Conservation (phyloP, 1,139 yeast species). For the Torulaspora globosa region DNA sequence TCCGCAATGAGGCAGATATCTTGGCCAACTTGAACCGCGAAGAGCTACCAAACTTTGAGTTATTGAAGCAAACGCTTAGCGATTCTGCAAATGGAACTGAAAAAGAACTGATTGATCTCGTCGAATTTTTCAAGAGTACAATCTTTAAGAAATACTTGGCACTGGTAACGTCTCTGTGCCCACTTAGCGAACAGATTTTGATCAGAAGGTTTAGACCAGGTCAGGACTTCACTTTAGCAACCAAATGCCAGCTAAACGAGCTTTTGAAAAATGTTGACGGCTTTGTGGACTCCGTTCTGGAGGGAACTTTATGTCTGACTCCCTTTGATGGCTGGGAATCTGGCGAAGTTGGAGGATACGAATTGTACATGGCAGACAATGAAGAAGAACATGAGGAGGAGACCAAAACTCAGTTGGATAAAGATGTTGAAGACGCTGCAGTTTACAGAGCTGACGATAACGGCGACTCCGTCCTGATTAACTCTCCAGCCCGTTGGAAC, state of each 20-base stretch:
- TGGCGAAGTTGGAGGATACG: slow-evolving; percentile 93
- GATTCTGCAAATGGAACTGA: slow-evolving; percentile 31
- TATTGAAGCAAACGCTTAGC: slow-evolving; percentile 36
- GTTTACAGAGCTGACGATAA: slow-evolving; percentile 50
- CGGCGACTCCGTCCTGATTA: slow-evolving; percentile 77
- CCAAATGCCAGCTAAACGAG: slow-evolving; percentile 53
- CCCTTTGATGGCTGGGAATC: slow-evolving; percentile 80
- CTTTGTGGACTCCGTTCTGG: slow-evolving; percentile 39
- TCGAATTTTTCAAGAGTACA: slow-evolving; percentile 53
- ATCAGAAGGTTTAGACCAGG: slow-evolving; percentile 93
- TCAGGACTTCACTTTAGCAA: slow-evolving; percentile 86
- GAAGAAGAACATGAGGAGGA: slow-evolving; percentile 45
- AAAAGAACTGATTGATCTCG: slow-evolving; percentile 48
- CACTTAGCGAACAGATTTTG: slow-evolving; percentile 62
- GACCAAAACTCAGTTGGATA: slow-evolving; percentile 20
- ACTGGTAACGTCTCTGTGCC: slow-evolving; percentile 58
- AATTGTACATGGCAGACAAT: slow-evolving; percentile 72
- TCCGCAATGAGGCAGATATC: slow-evolving; percentile 32
- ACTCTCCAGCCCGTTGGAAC: slow-evolving; percentile 84
- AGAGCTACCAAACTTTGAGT: slow-evolving; percentile 52
- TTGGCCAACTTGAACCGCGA: slow-evolving; percentile 40
- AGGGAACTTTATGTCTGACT: slow-evolving; percentile 71
- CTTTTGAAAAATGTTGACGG: slow-evolving; percentile 35
- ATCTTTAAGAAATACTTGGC: slow-evolving; percentile 70
- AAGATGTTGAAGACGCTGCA: slow-evolving; percentile 39